Percentiles rank a stretch among this genome's conserved stretches.
phyloP scores from a whole-genome alignment of 192 early-diverging fungal genomes.

The Podila epigama region DNA sequence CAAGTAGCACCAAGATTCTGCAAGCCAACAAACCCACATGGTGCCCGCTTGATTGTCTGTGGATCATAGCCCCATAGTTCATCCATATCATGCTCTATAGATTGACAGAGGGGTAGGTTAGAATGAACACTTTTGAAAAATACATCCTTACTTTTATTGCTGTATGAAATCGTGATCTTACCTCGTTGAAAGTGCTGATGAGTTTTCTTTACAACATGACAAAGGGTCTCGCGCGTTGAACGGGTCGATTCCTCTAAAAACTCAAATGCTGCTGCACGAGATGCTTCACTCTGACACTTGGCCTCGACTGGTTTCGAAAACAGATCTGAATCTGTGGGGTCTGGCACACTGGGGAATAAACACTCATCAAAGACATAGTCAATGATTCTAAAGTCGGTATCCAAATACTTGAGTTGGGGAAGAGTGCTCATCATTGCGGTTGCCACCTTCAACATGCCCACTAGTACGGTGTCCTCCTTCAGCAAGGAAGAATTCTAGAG shows the following conservation, averaged over 20 bases:
- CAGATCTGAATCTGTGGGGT: not conserved
- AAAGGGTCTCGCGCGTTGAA: conserved; percentile 23
- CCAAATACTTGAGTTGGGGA: conserved; percentile 25
- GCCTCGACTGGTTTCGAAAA: conserved; percentile 1
- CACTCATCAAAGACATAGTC: conserved; percentile 53
- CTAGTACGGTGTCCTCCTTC: conserved; percentile 50
- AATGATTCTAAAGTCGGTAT: conserved; percentile 14
- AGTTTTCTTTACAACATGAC: conserved; percentile 43
- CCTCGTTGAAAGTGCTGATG: conserved; percentile 49
- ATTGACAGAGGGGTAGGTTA: not conserved
- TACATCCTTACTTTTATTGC: not conserved
- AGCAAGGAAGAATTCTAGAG: conserved; percentile 31
- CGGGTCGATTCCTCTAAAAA: conserved; percentile 39
- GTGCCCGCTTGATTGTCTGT: conserved; percentile 44
- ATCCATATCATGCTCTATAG: conserved; percentile 37
- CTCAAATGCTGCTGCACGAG: conserved; percentile 49
- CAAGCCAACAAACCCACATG: conserved; percentile 60
- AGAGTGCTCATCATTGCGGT: conserved; percentile 41
- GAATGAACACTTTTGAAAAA: not conserved
- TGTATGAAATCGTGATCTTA: not conserved
- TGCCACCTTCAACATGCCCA: conserved; percentile 51
- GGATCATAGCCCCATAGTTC: conserved; percentile 57
- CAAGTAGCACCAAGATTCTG: conserved; percentile 71
- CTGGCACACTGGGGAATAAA: conserved; percentile 25
- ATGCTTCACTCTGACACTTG: conserved; percentile 51